phyloP scores from a whole-genome alignment of 2,329 filamentous ascomycete genomes.

The Colletotrichum musicola region DNA sequence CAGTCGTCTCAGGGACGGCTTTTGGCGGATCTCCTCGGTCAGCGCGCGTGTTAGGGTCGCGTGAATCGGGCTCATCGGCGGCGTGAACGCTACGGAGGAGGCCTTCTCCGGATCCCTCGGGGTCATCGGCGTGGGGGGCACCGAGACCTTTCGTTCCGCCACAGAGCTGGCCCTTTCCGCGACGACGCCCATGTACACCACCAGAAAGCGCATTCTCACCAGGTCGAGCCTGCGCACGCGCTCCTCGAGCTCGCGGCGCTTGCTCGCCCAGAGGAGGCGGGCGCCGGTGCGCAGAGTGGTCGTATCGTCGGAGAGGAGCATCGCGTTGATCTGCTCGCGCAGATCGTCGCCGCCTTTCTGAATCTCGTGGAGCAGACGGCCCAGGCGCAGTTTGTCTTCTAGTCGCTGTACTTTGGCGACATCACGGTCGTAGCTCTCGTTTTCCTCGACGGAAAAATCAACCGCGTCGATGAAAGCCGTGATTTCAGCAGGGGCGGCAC shows the following conservation, averaged over 20 bases:
- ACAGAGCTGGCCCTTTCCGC: slow-evolving; percentile 52
- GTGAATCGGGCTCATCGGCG: slow-evolving; percentile 46
- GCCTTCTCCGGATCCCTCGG: slow-evolving; percentile 49
- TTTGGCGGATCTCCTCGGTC: slow-evolving; percentile 58
- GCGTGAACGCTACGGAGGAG: slow-evolving; percentile 42
- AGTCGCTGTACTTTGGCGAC: slow-evolving; percentile 68
- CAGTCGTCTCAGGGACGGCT: slow-evolving; percentile 64
- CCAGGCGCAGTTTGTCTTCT: slow-evolving; percentile 73
- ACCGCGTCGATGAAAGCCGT: slow-evolving; percentile 69
- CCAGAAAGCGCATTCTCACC: slow-evolving; percentile 73
- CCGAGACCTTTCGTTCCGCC: slow-evolving; percentile 32
- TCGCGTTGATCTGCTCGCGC: slow-evolving; percentile 68
- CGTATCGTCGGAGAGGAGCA: slow-evolving; percentile 55
- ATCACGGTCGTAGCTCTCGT: slow-evolving; percentile 73
- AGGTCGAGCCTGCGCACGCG: slow-evolving; percentile 70
- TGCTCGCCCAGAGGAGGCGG: slow-evolving; percentile 70
- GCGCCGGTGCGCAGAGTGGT: slow-evolving; percentile 60
- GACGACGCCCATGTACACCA: slow-evolving; percentile 73
- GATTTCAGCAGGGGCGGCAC: slow-evolving; percentile 70
- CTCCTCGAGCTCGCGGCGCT: slow-evolving; percentile 67
- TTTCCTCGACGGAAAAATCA: slow-evolving; percentile 73
- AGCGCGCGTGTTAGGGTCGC: slow-evolving; percentile 54
- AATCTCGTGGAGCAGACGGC: slow-evolving; percentile 70
- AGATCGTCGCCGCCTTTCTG: slow-evolving; percentile 71
- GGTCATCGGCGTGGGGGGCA: slow-evolving; percentile 19